Evolutionary conservation across 257 asterid species (phyloP), one percentile per base, ranked within the genome.

Genomic region (Anisodus tanguticus): DNA sequence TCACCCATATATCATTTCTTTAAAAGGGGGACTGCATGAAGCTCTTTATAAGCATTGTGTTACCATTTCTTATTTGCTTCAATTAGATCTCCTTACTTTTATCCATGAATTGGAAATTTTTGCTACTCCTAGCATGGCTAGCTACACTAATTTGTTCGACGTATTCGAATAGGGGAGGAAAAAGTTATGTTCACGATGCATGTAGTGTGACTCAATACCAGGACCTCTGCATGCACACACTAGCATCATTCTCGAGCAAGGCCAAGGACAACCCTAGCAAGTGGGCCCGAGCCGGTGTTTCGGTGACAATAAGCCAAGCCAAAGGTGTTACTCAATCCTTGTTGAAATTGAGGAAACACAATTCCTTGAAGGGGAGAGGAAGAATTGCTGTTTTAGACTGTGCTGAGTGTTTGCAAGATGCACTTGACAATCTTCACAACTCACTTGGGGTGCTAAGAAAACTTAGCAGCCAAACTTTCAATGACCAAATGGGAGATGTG

Each of bases 261-360:
- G 97, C 97, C 19, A 91, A 77, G 53, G 39, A 63, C 77, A 87
- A 87, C 82, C 97, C 97, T 3, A 70, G 84, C 9, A 83, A 13
- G 64, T 93, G 97, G 98, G 98, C 97, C 0, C 86, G 98, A 3
- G 97, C 94, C 0, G 95, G 95, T 2, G 93, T 93, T 55, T 92
- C 98, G 0, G 97, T 93, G 51, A 83, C 98, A 17, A 87, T 95
- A 6, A 82, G 79, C 0, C 94, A 91, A 84, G 91, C 94, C 55
- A 92, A 91, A 88, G 64, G 51, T 2, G 92, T 85, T 0, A 80
- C 87, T 0, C 83, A 58, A 1, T 87, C 80, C 87, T 57, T 92
- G 83, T 78, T 53, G 26, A 57, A n/a, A 0, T 9, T 86, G 79
- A 88, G 80, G 83, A 74, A 72, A 45, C 31, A 43, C 0, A 45